Conservation (phyloP, 805 yeast species). For the Candida anglica region DNA sequence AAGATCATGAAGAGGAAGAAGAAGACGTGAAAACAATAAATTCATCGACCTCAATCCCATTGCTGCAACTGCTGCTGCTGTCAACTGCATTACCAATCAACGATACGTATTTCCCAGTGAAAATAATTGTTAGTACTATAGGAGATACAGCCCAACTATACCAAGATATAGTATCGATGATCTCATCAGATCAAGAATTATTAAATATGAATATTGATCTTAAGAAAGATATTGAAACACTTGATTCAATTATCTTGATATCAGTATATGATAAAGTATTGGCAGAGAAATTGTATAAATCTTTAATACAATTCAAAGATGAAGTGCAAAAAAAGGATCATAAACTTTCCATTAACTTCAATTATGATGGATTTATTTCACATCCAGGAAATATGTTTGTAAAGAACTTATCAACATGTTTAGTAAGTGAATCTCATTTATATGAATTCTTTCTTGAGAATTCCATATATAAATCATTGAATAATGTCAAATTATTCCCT, state of each 20-base stretch:
- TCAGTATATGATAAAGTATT: not conserved
- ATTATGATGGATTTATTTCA: constrained; percentile 31
- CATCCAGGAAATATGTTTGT: constrained; percentile 61
- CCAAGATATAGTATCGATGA: not conserved
- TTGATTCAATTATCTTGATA: not conserved
- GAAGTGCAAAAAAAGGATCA: no score
- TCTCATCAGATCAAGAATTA: constrained; percentile 1
- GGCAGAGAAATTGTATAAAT: constrained; percentile 1
- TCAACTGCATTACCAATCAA: not conserved
- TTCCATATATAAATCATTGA: constrained; percentile 14
- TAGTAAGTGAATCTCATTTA: constrained; percentile 31
- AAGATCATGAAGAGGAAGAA: no score
- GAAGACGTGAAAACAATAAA: no score
- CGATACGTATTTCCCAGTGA: constrained; percentile 1
- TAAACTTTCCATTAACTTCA: no score
- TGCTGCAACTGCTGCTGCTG: not conserved
- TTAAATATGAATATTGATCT: not conserved
- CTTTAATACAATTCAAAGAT: not conserved
- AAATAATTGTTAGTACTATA: not conserved
- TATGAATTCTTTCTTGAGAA: constrained; percentile 14
- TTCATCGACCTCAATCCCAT: not conserved
- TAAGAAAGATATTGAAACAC: not conserved
- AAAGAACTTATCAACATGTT: constrained; percentile 40
- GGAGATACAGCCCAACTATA: not conserved
- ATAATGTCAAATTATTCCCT: constrained; percentile 19